A percentile compares a stretch with the other conserved stretches of the same genome.
Evolutionary conservation across 176 grass and related monocot species (phyloP).

Genomic region (Rhynchospora breviuscula): DNA sequence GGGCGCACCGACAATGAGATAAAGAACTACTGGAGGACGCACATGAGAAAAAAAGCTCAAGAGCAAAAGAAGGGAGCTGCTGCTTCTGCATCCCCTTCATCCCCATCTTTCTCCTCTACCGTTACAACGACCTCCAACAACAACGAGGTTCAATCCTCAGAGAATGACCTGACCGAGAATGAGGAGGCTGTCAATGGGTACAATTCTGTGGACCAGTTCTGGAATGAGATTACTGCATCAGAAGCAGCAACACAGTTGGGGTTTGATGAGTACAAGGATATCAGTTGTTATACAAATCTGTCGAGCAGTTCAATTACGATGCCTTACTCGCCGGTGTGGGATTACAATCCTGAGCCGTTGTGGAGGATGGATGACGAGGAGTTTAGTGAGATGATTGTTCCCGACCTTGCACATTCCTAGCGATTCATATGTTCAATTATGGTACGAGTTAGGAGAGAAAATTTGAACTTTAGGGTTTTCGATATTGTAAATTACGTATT

Average conservation of each 20-base stretch:
- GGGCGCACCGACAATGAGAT: slow-evolving; percentile 99
- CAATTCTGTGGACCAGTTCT: slow-evolving; percentile 62
- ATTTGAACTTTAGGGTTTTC: slow-evolving; percentile 3
- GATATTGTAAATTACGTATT: slow-evolving; percentile 14
- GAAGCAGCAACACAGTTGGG: slow-evolving; percentile 29
- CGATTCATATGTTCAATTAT: slow-evolving; percentile 12
- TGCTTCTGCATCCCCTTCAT: slow-evolving; percentile 22
- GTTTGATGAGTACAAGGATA: slow-evolving; percentile 36
- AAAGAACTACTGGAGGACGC: slow-evolving; percentile 99
- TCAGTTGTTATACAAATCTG: neutral
- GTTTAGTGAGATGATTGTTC: slow-evolving; percentile 49
- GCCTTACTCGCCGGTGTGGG: slow-evolving; percentile 59
- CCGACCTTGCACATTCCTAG: slow-evolving; percentile 30
- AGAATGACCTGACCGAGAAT: slow-evolving; percentile 17
- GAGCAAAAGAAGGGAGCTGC: slow-evolving; percentile 28
- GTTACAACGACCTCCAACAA: slow-evolving; percentile 7
- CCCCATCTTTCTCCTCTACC: slow-evolving; percentile 28
- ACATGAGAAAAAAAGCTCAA: slow-evolving; percentile 74
- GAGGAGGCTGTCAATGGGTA: slow-evolving; percentile 20
- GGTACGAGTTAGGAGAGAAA: neutral
- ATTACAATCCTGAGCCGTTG: slow-evolving; percentile 51
- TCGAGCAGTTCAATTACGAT: neutral
- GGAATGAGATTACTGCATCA: slow-evolving; percentile 67
- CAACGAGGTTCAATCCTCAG: slow-evolving; percentile 21
- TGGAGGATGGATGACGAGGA: slow-evolving; percentile 85